Evolutionary conservation across 2,329 filamentous ascomycete species (phyloP).

Genomic region (Phialophora tarda): DNA sequence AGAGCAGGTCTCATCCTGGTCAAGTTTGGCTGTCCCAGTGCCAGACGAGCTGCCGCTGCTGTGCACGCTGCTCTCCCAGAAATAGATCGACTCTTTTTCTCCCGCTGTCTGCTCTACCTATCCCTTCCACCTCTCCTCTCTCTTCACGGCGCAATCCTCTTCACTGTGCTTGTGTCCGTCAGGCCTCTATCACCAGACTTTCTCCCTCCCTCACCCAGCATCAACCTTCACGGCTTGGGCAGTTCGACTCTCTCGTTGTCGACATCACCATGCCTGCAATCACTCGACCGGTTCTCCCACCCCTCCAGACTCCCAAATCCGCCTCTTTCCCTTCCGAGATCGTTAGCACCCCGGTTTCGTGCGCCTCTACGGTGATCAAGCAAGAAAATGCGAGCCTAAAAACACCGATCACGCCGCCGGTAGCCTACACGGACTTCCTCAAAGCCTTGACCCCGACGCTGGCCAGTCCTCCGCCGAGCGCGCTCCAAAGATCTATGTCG

Average conservation of each 20-base stretch:
- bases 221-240: constrained; percentile 24
- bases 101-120: constrained; percentile 21
- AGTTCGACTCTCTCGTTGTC: constrained; percentile 40
- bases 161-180: constrained; percentile 33
- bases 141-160: constrained; percentile 34
- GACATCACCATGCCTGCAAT: constrained; percentile 39
- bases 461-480: constrained; percentile 67
- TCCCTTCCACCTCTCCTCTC: constrained; percentile 18
- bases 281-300: constrained; percentile 48
- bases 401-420: constrained; percentile 89
- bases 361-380: constrained; percentile 69
- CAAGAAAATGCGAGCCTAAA: constrained; percentile 66
- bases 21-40: constrained; percentile 29
- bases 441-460: constrained; percentile 76
- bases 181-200: constrained; percentile 23
- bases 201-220: constrained; percentile 16
- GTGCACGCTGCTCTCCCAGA: constrained; percentile 33
- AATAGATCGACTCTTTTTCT: constrained; percentile 35
- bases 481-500: constrained; percentile 46
- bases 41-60: constrained; percentile 24
- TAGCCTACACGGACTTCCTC: constrained; percentile 90
- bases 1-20: constrained; percentile 39
- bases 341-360: constrained; percentile 54
- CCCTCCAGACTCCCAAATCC: constrained; percentile 52
- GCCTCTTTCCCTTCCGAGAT: constrained; percentile 60